Percentiles rank a stretch among this genome's conserved stretches.
phyloP scores from a whole-genome alignment of 345 rosid species.

The Sonneratia caseolaris region DNA sequence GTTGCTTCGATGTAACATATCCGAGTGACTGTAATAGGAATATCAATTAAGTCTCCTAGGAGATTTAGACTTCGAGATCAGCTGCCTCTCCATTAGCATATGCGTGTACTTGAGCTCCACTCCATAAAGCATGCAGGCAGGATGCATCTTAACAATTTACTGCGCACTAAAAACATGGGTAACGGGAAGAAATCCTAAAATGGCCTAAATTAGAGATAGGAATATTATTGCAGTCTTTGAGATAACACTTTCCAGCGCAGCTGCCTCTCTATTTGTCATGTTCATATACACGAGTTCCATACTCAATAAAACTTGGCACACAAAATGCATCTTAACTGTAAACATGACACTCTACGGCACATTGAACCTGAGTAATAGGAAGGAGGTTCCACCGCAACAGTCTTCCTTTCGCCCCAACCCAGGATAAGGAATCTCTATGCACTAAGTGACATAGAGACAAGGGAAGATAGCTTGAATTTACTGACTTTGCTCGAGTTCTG shows the following conservation, averaged over 20 bases:
- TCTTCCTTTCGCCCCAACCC: not conserved
- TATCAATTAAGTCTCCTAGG: no score
- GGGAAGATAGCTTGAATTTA: slow-evolving; percentile 69
- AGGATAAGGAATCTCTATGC: slow-evolving; percentile 24
- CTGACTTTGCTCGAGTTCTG: slow-evolving; percentile 42
- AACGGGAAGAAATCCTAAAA: no score
- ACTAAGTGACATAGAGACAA: slow-evolving; percentile 57
- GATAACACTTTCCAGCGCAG: no score
- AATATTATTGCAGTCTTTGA: not conserved
- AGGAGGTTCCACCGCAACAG: not conserved
- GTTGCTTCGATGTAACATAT: no score
- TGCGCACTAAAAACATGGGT: no score
- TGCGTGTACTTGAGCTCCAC: no score
- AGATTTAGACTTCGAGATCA: no score
- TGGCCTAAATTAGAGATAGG: not conserved
- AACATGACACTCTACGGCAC: not conserved
- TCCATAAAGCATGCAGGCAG: no score
- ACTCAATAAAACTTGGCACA: not conserved
- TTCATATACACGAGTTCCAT: not conserved
- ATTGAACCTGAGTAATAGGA: not conserved
- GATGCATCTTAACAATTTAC: no score
- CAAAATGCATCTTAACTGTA: not conserved
- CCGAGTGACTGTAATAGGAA: no score
- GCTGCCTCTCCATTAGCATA: no score
- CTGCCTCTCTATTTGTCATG: not conserved